Evolutionary conservation across 1,284 basidiomycete species (phyloP).

Genomic region (Cutaneotrichosporon sp.): DNA sequence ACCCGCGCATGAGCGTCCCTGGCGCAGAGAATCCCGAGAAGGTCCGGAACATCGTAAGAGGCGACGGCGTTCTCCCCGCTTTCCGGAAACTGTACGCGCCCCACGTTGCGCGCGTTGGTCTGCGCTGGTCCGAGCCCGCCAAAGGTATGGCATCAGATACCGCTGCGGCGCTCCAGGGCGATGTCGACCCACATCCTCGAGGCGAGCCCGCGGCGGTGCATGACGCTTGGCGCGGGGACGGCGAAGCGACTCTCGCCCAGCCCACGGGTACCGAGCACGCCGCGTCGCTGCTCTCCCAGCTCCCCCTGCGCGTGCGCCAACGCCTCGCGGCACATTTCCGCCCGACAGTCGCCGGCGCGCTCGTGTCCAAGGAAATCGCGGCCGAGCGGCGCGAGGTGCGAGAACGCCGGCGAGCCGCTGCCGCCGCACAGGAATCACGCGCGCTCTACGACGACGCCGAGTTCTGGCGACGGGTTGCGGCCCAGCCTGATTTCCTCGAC

Average conservation of each 20-base stretch:
- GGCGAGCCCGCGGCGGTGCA: slow-evolving; percentile 8
- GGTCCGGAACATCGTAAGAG: slow-evolving; percentile 84
- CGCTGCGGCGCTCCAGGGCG: slow-evolving; percentile 12
- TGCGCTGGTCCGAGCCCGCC: slow-evolving; percentile 7
- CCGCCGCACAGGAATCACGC: not conserved
- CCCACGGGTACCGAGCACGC: slow-evolving; percentile 50
- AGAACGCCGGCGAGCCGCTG: not conserved
- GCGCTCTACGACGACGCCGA: slow-evolving; percentile 56
- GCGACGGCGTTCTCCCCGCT: slow-evolving; percentile 62
- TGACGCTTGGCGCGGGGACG: not conserved
- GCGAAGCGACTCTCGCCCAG: slow-evolving; percentile 34
- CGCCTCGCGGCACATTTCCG: slow-evolving; percentile 21
- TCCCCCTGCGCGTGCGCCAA: slow-evolving; percentile 59
- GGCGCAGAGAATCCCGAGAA: slow-evolving; percentile 93
- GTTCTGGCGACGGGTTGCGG: slow-evolving; percentile 69
- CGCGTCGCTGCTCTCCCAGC: slow-evolving; percentile 66
- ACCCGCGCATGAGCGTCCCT: slow-evolving; percentile 82
- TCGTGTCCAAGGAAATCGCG: slow-evolving; percentile 13
- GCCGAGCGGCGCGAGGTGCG: slow-evolving; percentile 5
- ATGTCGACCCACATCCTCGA: not conserved
- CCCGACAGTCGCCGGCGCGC: slow-evolving; percentile 18
- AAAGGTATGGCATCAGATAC: not conserved
- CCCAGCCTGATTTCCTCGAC: slow-evolving; percentile 56
- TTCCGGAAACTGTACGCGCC: slow-evolving; percentile 84
- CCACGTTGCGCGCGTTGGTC: slow-evolving; percentile 58